Base-by-base conservation (phyloP, 1,139 yeast species). In the Yamadazyma membranifaciens region DNA sequence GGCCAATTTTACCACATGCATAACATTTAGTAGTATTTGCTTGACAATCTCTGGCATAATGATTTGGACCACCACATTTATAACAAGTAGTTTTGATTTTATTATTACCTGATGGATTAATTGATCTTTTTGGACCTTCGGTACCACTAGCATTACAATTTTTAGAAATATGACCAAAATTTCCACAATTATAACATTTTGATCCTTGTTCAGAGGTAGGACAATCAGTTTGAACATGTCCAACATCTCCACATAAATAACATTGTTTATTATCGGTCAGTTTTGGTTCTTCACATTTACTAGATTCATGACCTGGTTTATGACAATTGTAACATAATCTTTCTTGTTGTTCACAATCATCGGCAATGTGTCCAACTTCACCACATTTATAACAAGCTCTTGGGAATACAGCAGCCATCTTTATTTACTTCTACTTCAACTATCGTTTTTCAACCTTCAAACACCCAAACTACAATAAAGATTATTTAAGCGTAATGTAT, bases 41-140 rank as follows among this genome's bases (percentile, higher is more conserved):
- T 66, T 83, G 87, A 67, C 96, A 87, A 65, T 87, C 95, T 69
- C 88, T 83, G 48, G 95, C 95, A 68, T 81, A 84, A 65, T 87
- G 96, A 80, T 87, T 87, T 61, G 94, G 91, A 50, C 94, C 95
- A 57, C 95, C 95, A 65, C 95, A 87, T 69, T 83, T 87, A 83
- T 84, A 86, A 69, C 95, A 87, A 45, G 89, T 80, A 48, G 87
- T 78, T 38, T 50, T 45, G 58, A 58, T 51, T 36, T 45, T 56
- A 7, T 20, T 20, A 20, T 7, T 20, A 27, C 30, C 30, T 10
- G 9, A 6, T 36, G 55, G 47, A 29, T 54, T 48, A 31, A 56
- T 48, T 37, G 54, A 51, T 22, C 46, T 52, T 34, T 58, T 44
- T 16, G 62, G 40, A 37, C 57, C 51, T 20, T 20, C 24, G 25